A percentile compares a stretch with the other conserved stretches of the same genome.
These are phyloP conservation scores for Calvatia gigantea DNA, from an alignment of 768 basidiomycete genomes.

Conservation along the genomic window DNA sequence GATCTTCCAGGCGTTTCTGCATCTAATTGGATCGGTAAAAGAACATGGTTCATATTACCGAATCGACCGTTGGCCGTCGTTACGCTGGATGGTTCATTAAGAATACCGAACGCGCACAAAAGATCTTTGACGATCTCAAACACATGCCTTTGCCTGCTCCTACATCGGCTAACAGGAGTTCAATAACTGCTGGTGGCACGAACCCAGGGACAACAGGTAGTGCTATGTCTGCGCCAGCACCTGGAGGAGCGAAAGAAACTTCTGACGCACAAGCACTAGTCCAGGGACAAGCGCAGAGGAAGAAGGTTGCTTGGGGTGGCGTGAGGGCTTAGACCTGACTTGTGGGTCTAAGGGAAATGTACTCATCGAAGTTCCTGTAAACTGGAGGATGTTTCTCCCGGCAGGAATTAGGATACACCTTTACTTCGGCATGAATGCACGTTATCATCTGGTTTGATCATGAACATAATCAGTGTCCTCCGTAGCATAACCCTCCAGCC, in stretches of 20 bases:
- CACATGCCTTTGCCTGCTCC: constrained; percentile 43
- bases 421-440: too few relatives aligned
- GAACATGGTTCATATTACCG: constrained; percentile 97
- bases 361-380: too few relatives aligned
- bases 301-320: constrained; percentile 62
- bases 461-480: too few relatives aligned
- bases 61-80: constrained; percentile 88
- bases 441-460: too few relatives aligned
- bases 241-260: constrained; percentile 14
- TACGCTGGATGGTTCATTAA: constrained; percentile 98
- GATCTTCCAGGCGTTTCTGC: not conserved
- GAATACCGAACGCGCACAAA: constrained; percentile 88
- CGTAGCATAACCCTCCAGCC: too few relatives aligned
- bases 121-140: constrained; percentile 78
- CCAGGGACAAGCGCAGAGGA: constrained; percentile 20
- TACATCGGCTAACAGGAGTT: constrained; percentile 18
- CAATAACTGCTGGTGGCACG: constrained; percentile 12
- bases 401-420: too few relatives aligned
- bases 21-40: constrained; percentile 25
- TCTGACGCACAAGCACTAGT: constrained; percentile 18
- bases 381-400: too few relatives aligned
- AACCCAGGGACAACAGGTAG: constrained; percentile 3
- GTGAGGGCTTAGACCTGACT: constrained; percentile 29
- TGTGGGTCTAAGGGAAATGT: too few relatives aligned
- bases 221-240: not conserved